Base-by-base conservation (phyloP, 768 basidiomycete genomes). In the Leucocoprinus leucothites region DNA sequence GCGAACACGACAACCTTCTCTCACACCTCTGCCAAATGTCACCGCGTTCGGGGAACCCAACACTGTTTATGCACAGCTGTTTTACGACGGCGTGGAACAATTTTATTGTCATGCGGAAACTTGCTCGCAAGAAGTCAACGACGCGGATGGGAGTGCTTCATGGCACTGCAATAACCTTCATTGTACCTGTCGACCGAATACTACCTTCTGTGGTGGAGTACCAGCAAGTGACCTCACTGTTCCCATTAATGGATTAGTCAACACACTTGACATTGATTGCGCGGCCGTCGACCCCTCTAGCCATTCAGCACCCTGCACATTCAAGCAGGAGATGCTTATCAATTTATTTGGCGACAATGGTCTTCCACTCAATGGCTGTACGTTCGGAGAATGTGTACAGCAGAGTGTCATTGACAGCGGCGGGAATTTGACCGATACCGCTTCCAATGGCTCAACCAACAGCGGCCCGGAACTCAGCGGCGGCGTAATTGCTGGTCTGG, bases 401-500 rank as follows among this genome's bases (percentile, higher is more conserved):
- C 93, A 96, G 66, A 79, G 77, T 55, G 85, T 89, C 35, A 85
- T 97, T 53, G 87, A 94, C 64, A 73, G 67, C 41, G 67, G 76
- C 26, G 73, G 70, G 7, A 72, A 69, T 48, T 68, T 74, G 1
- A 72, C 70, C 1, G 48, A 62, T 6, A 61, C 69, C 2, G 54
- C 74, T 16, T 44, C 64, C 13, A 61, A 59, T n/a, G 57, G 54
- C 0, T 58, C 61, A 0, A 34, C 7, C 19, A 21, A 14, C 3
- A 64, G 71, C 11, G 72, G 74, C 3, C 74, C 74, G 31, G 70
- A 79, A 16, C 80, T 97, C 8, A 78, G 82, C 53, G 80, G 85
- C 1, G 94, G 95, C 1, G 94, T 97, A 21, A 91, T 97, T 56
- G 94, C 90, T 34, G 95, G 95, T 11, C 70, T 98, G 25, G 92